These are phyloP conservation scores for Penicillium canariense DNA, from an alignment of 495 filamentous ascomycete species.

Conservation along the genomic window DNA sequence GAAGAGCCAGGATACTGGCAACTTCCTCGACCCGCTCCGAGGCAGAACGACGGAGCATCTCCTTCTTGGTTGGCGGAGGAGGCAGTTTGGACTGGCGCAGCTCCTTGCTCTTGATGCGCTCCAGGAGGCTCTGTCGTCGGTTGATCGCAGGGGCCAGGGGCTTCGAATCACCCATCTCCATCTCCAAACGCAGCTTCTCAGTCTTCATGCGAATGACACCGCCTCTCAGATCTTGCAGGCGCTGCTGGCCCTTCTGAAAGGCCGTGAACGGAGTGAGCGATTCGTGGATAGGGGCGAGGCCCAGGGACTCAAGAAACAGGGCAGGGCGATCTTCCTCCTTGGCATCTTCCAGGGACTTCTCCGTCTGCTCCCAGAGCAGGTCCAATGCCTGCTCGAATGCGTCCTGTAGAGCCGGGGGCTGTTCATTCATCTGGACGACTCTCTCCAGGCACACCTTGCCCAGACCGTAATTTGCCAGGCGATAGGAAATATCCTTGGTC, in stretches of 20 bases:
- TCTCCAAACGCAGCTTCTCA: slow-evolving; percentile 30
- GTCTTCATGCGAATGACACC: slow-evolving; percentile 43
- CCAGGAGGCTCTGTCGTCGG: slow-evolving; percentile 41
- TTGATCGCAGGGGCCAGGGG: slow-evolving; percentile 30
- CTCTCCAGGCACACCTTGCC: slow-evolving; percentile 39
- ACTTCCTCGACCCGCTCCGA: slow-evolving; percentile 44
- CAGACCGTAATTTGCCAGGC: slow-evolving; percentile 45
- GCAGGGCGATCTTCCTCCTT: slow-evolving; percentile 25
- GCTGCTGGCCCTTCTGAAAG: slow-evolving; percentile 47
- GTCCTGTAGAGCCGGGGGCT: slow-evolving; percentile 29
- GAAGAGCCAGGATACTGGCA: slow-evolving; percentile 35
- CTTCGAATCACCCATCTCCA: slow-evolving; percentile 16
- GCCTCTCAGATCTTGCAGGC: slow-evolving; percentile 45
- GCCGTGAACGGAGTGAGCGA: slow-evolving; percentile 42
- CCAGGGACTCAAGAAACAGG: slow-evolving; percentile 33
- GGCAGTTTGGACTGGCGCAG: slow-evolving; percentile 44
- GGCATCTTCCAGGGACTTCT: slow-evolving; percentile 28
- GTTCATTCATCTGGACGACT: slow-evolving; percentile 26
- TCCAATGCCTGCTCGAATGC: slow-evolving; percentile 40
- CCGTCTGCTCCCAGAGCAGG: slow-evolving; percentile 38
- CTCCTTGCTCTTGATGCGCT: slow-evolving; percentile 47
- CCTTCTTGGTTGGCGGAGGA: slow-evolving; percentile 43
- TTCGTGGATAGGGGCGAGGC: slow-evolving; percentile 38
- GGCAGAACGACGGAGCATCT: slow-evolving; percentile 37
- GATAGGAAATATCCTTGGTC: slow-evolving; percentile 25